phyloP scores from a whole-genome alignment of 148 eudicot genomes.

The Cornus controversa region DNA sequence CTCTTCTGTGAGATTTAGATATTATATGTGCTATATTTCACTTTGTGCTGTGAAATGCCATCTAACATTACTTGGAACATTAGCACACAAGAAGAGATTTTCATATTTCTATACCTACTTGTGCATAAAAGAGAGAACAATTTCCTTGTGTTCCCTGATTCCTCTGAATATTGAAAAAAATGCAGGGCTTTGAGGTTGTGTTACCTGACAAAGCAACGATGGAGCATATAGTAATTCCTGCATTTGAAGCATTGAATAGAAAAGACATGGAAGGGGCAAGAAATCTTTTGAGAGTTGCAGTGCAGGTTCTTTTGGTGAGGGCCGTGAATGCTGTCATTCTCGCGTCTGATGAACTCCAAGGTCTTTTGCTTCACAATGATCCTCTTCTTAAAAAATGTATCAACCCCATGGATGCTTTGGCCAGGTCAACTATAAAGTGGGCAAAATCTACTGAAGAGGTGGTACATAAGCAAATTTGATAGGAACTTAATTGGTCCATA shows the following conservation, averaged over 20 bases:
- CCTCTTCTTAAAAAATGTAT: constrained; percentile 62
- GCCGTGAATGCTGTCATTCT: constrained; percentile 55
- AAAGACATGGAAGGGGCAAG: constrained; percentile 64
- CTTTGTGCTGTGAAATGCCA: neutral
- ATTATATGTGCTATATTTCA: no score
- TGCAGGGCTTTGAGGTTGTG: constrained; percentile 67
- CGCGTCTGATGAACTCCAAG: constrained; percentile 56
- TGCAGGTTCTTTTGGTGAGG: constrained; percentile 52
- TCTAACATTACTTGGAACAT: neutral
- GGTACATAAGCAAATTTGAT: neutral
- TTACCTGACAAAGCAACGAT: constrained; percentile 59
- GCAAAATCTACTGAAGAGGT: constrained; percentile 34
- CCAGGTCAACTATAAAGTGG: constrained; percentile 53
- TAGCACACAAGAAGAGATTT: neutral
- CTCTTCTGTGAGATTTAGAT: no score
- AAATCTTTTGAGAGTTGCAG: constrained; percentile 55
- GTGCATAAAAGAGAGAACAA: neutral
- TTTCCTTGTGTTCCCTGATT: neutral
- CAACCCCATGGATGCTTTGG: constrained; percentile 68
- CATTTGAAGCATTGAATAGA: constrained; percentile 40
- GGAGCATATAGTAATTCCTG: constrained; percentile 52
- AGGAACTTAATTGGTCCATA: neutral
- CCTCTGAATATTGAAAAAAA: neutral
- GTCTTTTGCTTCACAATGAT: constrained; percentile 50
- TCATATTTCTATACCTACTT: neutral